Evolutionary conservation across 2,329 filamentous ascomycete species (phyloP).

Genomic region (Sporothrix brunneoviolacea): DNA sequence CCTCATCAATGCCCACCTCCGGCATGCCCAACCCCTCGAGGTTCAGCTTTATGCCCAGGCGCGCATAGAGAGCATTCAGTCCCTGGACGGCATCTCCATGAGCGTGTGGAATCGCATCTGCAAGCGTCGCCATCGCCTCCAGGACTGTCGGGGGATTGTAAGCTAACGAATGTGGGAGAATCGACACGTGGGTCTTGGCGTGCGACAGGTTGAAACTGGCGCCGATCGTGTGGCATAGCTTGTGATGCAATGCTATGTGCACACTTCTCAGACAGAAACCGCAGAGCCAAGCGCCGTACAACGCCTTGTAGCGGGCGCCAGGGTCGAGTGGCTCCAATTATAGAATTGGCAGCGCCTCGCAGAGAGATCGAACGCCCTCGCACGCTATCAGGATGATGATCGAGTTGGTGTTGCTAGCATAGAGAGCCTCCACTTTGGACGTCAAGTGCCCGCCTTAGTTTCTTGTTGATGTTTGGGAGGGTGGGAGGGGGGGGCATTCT

Average conservation of each 20-base stretch:
- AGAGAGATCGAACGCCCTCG: constrained; percentile 49
- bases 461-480: no score
- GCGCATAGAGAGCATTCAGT: constrained; percentile 48
- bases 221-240: constrained; percentile 59
- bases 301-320: constrained; percentile 45
- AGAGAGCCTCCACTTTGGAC: constrained; percentile 58
- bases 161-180: constrained; percentile 56
- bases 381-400: constrained; percentile 51
- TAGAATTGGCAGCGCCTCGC: constrained; percentile 46
- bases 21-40: constrained; percentile 50
- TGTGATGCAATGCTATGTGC: constrained; percentile 60
- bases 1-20: constrained; percentile 50
- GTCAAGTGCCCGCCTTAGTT: no score
- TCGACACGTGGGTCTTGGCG: constrained; percentile 57
- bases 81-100: constrained; percentile 52
- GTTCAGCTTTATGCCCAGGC: constrained; percentile 43
- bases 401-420: constrained; percentile 55
- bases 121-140: constrained; percentile 45
- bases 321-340: no score
- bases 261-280: constrained; percentile 53
- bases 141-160: constrained; percentile 54
- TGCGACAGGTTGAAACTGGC: constrained; percentile 59
- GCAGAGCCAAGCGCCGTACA: constrained; percentile 61
- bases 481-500: no score
- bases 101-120: constrained; percentile 46